Conservation (phyloP, 768 basidiomycete species). For the Suillus ampliporus region DNA sequence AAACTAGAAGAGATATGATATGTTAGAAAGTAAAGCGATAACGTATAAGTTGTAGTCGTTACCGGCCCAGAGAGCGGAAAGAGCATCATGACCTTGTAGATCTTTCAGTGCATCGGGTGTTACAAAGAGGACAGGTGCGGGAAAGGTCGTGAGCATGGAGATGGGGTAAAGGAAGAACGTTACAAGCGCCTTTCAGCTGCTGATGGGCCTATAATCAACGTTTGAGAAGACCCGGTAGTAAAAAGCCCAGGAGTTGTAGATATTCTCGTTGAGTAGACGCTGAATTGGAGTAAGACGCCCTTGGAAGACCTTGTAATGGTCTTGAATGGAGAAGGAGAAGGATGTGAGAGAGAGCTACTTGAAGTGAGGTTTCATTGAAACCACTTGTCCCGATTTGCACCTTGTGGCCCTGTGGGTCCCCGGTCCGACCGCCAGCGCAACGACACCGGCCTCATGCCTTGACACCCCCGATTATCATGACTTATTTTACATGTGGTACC, state of each 20-base stretch:
- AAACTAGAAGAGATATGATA: slow-evolving; percentile 54
- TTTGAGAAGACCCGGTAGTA: slow-evolving; percentile 18
- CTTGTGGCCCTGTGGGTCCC: slow-evolving; percentile 6
- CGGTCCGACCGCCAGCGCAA: slow-evolving; percentile 12
- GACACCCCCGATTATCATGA: slow-evolving; percentile 5
- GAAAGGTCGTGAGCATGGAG: slow-evolving; percentile 56
- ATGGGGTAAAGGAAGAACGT: slow-evolving; percentile 17
- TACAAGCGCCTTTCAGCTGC: slow-evolving; percentile 17
- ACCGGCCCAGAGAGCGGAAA: slow-evolving; percentile 75
- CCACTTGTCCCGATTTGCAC: slow-evolving; percentile 13
- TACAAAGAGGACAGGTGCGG: slow-evolving; percentile 71
- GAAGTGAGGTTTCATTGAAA: slow-evolving; percentile 10
- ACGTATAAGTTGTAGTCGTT: slow-evolving; percentile 22
- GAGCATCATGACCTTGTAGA: slow-evolving; percentile 70
- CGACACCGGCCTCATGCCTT: slow-evolving; percentile 10
- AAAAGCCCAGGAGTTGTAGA: slow-evolving; percentile 18
- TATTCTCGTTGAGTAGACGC: too few species aligned
- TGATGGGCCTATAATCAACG: slow-evolving; percentile 27
- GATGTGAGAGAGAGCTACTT: slow-evolving; percentile 13
- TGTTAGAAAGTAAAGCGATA: slow-evolving; percentile 15
- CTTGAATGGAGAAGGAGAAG: not conserved
- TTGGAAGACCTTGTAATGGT: not conserved
- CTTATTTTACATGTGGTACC: not conserved
- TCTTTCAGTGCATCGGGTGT: slow-evolving; percentile 69
- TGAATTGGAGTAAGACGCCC: not conserved